These are phyloP conservation scores for Cucumis melo DNA, from an alignment of 306 rosid genomes.

Conservation along the genomic window DNA sequence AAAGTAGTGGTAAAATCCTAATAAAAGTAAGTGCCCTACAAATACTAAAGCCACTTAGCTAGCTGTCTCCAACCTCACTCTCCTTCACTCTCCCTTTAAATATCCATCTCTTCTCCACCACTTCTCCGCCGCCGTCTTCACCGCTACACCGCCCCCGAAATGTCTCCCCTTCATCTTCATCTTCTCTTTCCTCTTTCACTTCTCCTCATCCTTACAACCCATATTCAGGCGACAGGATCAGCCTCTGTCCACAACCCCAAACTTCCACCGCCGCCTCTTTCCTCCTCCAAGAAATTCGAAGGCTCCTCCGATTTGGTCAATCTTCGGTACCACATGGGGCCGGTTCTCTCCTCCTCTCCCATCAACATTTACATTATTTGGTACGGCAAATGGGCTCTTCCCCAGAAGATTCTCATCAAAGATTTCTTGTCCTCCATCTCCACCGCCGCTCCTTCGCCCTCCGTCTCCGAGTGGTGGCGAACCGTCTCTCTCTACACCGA, in stretches of 20 bases:
- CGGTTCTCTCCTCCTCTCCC: slow-evolving; percentile 61
- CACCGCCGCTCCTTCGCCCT: slow-evolving; percentile 33
- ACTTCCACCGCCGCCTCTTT: slow-evolving; percentile 37
- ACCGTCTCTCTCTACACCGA: slow-evolving; percentile 75
- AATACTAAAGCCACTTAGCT: neutral
- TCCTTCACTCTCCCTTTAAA: neutral
- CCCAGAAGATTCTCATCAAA: slow-evolving; percentile 44
- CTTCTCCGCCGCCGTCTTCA: neutral
- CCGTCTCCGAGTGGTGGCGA: slow-evolving; percentile 81
- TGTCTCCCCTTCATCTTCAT: neutral
- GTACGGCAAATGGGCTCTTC: slow-evolving; percentile 66
- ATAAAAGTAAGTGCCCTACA: neutral
- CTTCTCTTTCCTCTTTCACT: neutral
- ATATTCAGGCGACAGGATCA: neutral
- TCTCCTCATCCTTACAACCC: neutral
- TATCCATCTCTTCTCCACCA: neutral
- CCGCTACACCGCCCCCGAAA: neutral
- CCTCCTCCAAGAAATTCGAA: slow-evolving; percentile 59
- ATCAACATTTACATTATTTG: slow-evolving; percentile 75
- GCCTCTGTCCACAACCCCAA: slow-evolving; percentile 41
- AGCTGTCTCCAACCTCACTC: neutral
- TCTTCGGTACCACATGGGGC: slow-evolving; percentile 94
- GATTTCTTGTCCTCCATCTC: slow-evolving; percentile 47
- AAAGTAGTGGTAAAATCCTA: neutral
- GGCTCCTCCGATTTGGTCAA: slow-evolving; percentile 66